A percentile compares a stretch with the other conserved stretches of the same genome.
Evolutionary conservation across 306 rosid genomes (phyloP).

Genomic region (Trifolium subterraneum): DNA sequence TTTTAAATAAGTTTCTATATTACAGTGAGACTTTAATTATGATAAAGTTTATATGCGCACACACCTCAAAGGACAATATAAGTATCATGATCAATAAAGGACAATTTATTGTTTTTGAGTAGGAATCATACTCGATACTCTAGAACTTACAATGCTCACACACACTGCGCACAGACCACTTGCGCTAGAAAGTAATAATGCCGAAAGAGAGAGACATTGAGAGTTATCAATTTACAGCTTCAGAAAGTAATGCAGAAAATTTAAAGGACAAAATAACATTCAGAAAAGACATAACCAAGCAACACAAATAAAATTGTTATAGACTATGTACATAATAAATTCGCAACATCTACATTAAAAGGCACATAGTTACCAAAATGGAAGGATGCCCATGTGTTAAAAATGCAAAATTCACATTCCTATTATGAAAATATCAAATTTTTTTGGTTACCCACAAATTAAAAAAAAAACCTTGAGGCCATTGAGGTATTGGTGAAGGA

Average conservation of each 20-base stretch:
- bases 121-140: too few species aligned
- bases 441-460: constrained; percentile 5
- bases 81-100: too few species aligned
- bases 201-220: too few species aligned
- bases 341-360: background rate
- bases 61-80: too few species aligned
- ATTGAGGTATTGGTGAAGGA: constrained; percentile 65
- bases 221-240: background rate
- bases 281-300: background rate
- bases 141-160: too few species aligned
- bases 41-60: too few species aligned
- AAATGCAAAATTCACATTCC: constrained; percentile 7
- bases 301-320: background rate
- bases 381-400: background rate
- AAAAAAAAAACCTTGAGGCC: constrained; percentile 72
- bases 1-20: background rate
- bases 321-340: constrained; percentile 5
- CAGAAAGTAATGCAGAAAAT: background rate
- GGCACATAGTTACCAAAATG: constrained; percentile 1
- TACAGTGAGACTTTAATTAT: too few species aligned
- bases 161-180: too few species aligned
- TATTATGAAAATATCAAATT: background rate
- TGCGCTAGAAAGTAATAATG: background rate
- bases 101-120: too few species aligned
- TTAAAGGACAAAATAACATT: background rate